A percentile compares a stretch with the other conserved stretches of the same genome.
Conservation (phyloP, 2,329 filamentous ascomycete species). For the Monilinia aucupariae region DNA sequence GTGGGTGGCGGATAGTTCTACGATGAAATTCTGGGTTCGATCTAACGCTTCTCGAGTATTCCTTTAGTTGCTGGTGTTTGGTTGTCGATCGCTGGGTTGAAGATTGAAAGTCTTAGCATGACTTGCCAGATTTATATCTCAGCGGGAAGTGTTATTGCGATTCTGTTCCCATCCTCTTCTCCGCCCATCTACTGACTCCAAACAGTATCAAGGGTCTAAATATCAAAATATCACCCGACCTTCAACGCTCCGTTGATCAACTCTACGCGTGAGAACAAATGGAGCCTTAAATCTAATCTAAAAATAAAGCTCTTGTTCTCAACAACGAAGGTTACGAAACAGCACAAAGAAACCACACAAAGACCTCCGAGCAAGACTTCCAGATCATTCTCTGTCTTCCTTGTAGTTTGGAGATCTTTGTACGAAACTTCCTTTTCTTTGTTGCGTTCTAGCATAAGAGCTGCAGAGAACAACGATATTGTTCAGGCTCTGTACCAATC, state of each 20-base stretch:
- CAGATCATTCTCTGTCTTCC: neutral
- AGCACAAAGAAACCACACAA: neutral
- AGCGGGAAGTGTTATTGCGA: neutral
- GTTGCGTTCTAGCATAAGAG: neutral
- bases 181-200: neutral
- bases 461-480: neutral
- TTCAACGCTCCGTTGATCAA: neutral
- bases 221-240: neutral
- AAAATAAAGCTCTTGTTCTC: neutral
- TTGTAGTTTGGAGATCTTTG: neutral
- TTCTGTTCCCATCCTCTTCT: neutral
- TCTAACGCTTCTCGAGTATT: neutral
- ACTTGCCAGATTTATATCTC: neutral
- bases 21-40: neutral
- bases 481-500: neutral
- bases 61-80: neutral
- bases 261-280: neutral
- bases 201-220: neutral
- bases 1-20: neutral
- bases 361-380: neutral
- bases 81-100: neutral
- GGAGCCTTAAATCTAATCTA: neutral
- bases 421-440: neutral
- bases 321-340: neutral
- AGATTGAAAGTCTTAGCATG: neutral